Conservation (phyloP, 495 filamentous ascomycete species). For the Daldinia bambusicola region DNA sequence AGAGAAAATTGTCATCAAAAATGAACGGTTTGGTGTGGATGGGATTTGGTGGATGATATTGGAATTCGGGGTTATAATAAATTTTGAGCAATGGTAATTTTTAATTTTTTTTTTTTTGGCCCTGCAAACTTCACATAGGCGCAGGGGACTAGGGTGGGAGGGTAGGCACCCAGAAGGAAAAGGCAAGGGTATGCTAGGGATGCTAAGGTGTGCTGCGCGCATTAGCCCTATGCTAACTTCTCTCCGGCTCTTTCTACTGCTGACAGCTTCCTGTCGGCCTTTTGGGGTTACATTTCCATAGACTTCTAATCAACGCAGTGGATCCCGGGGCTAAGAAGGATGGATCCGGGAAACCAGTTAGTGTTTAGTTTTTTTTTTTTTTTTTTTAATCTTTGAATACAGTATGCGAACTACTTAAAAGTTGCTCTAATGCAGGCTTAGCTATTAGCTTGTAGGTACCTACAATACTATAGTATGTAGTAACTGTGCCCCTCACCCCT, state of each 20-base stretch:
- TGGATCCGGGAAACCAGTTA: slow-evolving; percentile 31
- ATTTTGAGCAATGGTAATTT: slow-evolving; percentile 28
- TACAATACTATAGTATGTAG: neutral
- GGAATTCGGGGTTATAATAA: slow-evolving; percentile 17
- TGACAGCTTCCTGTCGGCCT: slow-evolving; percentile 17
- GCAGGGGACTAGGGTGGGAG: neutral
- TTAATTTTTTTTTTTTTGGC: slow-evolving; percentile 8
- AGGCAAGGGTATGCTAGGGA: neutral
- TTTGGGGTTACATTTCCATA: slow-evolving; percentile 40
- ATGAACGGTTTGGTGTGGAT: slow-evolving; percentile 28
- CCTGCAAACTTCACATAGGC: neutral
- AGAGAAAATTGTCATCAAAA: slow-evolving; percentile 35
- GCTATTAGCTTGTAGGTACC: neutral
- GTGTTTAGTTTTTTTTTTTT: neutral
- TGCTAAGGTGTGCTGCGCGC: slow-evolving; percentile 26
- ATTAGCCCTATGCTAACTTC: slow-evolving; percentile 37
- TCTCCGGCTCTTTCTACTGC: slow-evolving; percentile 25
- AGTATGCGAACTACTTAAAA: slow-evolving; percentile 10
- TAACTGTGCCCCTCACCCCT: slow-evolving; percentile 1
- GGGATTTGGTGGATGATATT: slow-evolving; percentile 35
- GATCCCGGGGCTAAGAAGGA: slow-evolving; percentile 31
- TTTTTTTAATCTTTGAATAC: neutral
- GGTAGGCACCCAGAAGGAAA: slow-evolving; percentile 7
- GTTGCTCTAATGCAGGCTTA: slow-evolving; percentile 10
- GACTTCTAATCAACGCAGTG: slow-evolving; percentile 41